Percentiles rank a stretch among this genome's conserved stretches.
Evolutionary conservation across 164 flowering plant species (phyloP).

Genomic region (Stephania japonica): DNA sequence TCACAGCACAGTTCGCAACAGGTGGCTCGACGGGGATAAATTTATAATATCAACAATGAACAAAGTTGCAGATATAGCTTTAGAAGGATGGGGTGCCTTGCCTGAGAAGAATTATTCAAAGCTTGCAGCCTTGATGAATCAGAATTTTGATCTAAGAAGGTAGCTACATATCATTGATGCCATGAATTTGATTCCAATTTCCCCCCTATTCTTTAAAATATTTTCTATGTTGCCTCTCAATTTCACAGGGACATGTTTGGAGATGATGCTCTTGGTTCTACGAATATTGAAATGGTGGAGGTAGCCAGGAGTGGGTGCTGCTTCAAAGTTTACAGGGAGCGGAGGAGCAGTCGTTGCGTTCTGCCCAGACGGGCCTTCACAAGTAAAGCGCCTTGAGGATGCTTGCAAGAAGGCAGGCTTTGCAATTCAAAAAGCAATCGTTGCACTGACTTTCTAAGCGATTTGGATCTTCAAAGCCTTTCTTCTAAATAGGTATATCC

Average conservation of each 20-base stretch:
- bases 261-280: constrained; percentile 66
- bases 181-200: too few species aligned
- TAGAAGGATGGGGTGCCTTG: constrained; percentile 56
- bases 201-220: too few species aligned
- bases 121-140: constrained; percentile 74
- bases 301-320: constrained; percentile 89
- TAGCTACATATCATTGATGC: constrained; percentile 16
- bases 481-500: constrained; percentile 8
- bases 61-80: constrained; percentile 70
- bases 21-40: constrained; percentile 89
- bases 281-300: constrained; percentile 88
- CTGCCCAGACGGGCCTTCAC: constrained; percentile 78
- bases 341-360: constrained; percentile 88
- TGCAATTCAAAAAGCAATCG: constrained; percentile 40
- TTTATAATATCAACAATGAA: constrained; percentile 65
- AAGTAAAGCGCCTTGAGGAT: constrained; percentile 64
- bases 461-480: constrained; percentile 41
- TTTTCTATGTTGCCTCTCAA: neutral
- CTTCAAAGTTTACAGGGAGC: constrained; percentile 93
- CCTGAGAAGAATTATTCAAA: constrained; percentile 55
- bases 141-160: constrained; percentile 91
- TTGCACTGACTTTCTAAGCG: constrained; percentile 56
- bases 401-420: constrained; percentile 69
- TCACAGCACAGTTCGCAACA: constrained; percentile 82
- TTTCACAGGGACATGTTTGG: constrained; percentile 77